These are phyloP conservation scores for Musa itinerans DNA, from an alignment of 176 grass and related monocot species.

Conservation along the genomic window DNA sequence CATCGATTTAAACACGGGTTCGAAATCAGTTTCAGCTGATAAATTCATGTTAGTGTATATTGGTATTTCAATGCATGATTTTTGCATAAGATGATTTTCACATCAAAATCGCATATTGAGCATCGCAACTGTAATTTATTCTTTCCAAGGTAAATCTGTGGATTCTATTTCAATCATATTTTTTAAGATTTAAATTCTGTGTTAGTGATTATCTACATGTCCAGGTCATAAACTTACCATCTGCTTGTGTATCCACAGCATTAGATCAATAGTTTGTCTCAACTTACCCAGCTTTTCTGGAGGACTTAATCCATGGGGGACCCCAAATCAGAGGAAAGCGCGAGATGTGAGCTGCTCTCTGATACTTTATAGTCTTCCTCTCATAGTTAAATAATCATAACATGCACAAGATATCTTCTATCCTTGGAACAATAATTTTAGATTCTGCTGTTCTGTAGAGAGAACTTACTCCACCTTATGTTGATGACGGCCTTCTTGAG, in stretches of 20 bases:
- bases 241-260: conserved; percentile 28
- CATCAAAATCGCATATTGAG: no score
- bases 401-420: not conserved
- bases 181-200: not conserved
- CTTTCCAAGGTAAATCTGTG: no score
- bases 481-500: conserved; percentile 73
- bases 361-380: not conserved
- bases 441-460: conserved; percentile 34
- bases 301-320: conserved; percentile 66
- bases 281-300: conserved; percentile 73
- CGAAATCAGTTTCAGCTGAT: no score
- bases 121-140: no score
- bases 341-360: conserved; percentile 31
- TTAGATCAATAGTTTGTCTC: conserved; percentile 61
- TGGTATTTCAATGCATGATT: no score
- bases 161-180: not conserved
- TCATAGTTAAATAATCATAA: not conserved
- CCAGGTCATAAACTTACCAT: not conserved
- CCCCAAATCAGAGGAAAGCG: conserved; percentile 29
- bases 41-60: no score
- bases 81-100: no score
- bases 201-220: not conserved
- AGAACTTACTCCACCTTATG: conserved; percentile 51
- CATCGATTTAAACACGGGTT: no score
- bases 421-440: conserved; percentile 3